Evolutionary conservation across 2,329 filamentous ascomycete species (phyloP), one percentile per base, ranked within the genome.

Genomic region (Penicillium sp.): DNA sequence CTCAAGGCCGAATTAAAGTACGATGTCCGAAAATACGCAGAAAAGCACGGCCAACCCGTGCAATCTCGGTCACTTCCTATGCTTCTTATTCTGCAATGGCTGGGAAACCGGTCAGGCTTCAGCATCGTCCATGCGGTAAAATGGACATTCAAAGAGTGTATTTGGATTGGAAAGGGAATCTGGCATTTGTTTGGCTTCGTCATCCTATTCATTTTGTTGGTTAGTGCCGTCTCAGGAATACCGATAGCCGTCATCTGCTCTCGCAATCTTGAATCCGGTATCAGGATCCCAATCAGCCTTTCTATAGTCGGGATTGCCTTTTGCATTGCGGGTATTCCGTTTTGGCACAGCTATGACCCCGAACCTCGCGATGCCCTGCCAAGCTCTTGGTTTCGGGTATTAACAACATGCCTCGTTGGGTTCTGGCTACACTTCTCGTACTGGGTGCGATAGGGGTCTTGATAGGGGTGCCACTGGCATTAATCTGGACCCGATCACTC

Each of bases 1-100:
- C 29, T 55, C 33, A 63, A 63, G n/a, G 29, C 46, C 26, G 12
- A 4, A 15, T 26, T 55, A 7, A 60, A 43, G 20, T 18, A 27
- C 8, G 48, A 55, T 35, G 43, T 56, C 12, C 37, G 47, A 18
- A 43, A 22, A n/a, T 56, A 58, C 18, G 56, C 55, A 12, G 56
- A 54, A 27, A 55, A 46, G 4, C 53, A 58, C 27, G 46, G 53
- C 9, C 48, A 48, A 0, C 47, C 55, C 1, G 41, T 54, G 12
- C 55, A 31, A 18, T 11, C 49, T 6, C 50, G 53, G 11, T 47
- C 50, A 12, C 41, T 60, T 12, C 44, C 55, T 7, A 51, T 37
- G 18, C 11, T 41, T 5, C 40, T 49, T n/a, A 46, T 41, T 3
- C 15, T 55, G 14, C 49, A 40, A 12, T 40, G 37, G 37, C 18